Conservation (phyloP, 768 basidiomycete species). For the Suillus americanus region DNA sequence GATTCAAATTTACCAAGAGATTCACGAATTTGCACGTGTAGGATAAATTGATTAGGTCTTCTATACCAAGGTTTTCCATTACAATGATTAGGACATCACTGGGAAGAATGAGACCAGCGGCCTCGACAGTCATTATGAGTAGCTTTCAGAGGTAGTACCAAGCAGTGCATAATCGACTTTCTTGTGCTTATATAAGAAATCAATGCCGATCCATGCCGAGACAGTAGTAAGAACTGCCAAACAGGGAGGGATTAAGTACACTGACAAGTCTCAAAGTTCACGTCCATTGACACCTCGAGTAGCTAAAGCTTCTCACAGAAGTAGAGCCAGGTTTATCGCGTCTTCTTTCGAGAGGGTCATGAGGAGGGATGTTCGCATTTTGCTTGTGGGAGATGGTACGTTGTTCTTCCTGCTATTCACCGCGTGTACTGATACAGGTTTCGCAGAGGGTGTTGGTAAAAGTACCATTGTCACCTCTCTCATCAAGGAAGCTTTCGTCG, state of each 20-base stretch:
- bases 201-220: constrained; percentile 1
- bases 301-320: background rate
- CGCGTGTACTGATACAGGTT: constrained; percentile 1
- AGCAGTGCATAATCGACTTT: background rate
- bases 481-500: constrained; percentile 93
- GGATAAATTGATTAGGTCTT: constrained; percentile 39
- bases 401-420: constrained; percentile 16
- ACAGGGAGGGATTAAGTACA: constrained; percentile 5
- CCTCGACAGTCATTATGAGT: constrained; percentile 1
- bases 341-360: constrained; percentile 38
- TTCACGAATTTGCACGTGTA: constrained; percentile 30
- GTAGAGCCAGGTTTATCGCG: background rate
- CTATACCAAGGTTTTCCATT: constrained; percentile 42
- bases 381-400: constrained; percentile 92
- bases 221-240: background rate
- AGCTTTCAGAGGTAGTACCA: background rate
- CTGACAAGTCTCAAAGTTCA: background rate
- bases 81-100: constrained; percentile 57
- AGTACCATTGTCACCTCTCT: constrained; percentile 95
- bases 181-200: background rate
- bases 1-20: constrained; percentile 42
- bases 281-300: background rate
- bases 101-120: constrained; percentile 36
- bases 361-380: constrained; percentile 91
- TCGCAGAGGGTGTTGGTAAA: constrained; percentile 92